A percentile compares a stretch with the other conserved stretches of the same genome.
Conservation (phyloP, 371 early-diverging fungal species). For the Globomyces sp. region DNA sequence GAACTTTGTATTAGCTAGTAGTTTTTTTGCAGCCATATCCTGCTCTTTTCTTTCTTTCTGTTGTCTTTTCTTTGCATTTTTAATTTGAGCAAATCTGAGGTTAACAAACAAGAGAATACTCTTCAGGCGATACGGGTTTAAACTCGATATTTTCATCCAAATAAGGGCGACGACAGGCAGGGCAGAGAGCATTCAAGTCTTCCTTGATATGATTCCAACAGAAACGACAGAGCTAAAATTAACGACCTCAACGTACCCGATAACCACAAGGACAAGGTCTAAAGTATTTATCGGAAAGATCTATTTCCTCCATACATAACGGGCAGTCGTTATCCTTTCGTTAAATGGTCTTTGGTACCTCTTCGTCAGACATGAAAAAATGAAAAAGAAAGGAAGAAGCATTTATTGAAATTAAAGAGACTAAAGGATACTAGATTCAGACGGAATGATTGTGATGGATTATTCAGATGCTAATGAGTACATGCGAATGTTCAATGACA, state of each 20-base stretch:
- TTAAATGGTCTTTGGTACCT: too few species aligned
- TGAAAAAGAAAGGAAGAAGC: too few species aligned
- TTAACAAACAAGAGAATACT: constrained; percentile 48
- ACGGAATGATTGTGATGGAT: too few species aligned
- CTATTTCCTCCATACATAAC: constrained; percentile 96
- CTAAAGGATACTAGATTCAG: too few species aligned
- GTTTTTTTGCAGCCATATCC: constrained; percentile 66
- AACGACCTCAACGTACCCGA: constrained; percentile 62
- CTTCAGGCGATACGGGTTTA: constrained; percentile 83
- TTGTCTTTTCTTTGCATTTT: constrained; percentile 83
- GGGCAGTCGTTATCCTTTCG: constrained; percentile 85
- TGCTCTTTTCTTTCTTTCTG: constrained; percentile 84
- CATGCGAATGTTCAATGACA: too few species aligned
- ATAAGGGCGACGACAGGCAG: constrained; percentile 74
- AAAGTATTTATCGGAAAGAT: constrained; percentile 90
- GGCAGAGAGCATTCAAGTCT: constrained; percentile 87
- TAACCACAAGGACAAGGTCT: constrained; percentile 98
- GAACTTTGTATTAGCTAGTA: constrained; percentile 64
- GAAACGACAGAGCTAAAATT: constrained; percentile 91
- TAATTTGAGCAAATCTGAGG: constrained; percentile 46
- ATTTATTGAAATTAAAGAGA: too few species aligned
- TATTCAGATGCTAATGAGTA: too few species aligned
- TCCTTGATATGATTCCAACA: constrained; percentile 97
- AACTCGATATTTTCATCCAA: constrained; percentile 87
- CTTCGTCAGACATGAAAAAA: too few species aligned